Conservation (phyloP, 2,329 filamentous ascomycete species). For the Keithomyces neogunnii region DNA sequence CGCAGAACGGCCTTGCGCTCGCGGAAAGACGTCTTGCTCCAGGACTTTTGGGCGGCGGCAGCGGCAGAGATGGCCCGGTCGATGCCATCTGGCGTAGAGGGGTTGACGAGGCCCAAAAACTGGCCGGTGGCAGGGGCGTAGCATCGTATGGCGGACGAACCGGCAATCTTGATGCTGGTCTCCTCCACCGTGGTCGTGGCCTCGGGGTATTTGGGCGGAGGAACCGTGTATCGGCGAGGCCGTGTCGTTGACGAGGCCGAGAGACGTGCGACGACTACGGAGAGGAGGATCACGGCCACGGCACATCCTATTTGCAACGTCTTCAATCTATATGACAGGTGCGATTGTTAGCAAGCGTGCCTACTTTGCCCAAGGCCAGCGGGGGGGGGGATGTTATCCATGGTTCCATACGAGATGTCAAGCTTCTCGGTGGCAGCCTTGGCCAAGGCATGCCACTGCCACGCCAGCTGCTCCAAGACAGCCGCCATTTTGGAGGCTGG, state of each 20-base stretch:
- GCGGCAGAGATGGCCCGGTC: slow-evolving; percentile 71
- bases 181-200: slow-evolving; percentile 49
- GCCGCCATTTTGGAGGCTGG: not conserved
- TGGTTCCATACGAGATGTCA: slow-evolving; percentile 8
- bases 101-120: slow-evolving; percentile 70
- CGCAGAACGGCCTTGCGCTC: slow-evolving; percentile 72
- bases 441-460: slow-evolving; percentile 4
- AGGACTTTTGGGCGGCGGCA: slow-evolving; percentile 63
- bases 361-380: not conserved
- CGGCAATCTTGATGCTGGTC: slow-evolving; percentile 55
- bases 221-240: slow-evolving; percentile 51
- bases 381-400: not conserved
- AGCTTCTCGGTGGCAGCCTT: slow-evolving; percentile 2
- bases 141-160: slow-evolving; percentile 65
- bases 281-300: slow-evolving; percentile 17
- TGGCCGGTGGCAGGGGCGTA: slow-evolving; percentile 86
- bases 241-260: slow-evolving; percentile 21
- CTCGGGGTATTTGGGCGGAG: slow-evolving; percentile 49
- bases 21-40: slow-evolving; percentile 69
- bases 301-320: slow-evolving; percentile 16
- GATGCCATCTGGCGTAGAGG: slow-evolving; percentile 67
- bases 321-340: slow-evolving; percentile 12
- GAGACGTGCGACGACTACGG: slow-evolving; percentile 21
- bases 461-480: slow-evolving; percentile 3
- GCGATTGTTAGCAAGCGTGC: not conserved